Base-by-base conservation (phyloP, 73 alveolate genomes). In the Diophrys sp. region DNA sequence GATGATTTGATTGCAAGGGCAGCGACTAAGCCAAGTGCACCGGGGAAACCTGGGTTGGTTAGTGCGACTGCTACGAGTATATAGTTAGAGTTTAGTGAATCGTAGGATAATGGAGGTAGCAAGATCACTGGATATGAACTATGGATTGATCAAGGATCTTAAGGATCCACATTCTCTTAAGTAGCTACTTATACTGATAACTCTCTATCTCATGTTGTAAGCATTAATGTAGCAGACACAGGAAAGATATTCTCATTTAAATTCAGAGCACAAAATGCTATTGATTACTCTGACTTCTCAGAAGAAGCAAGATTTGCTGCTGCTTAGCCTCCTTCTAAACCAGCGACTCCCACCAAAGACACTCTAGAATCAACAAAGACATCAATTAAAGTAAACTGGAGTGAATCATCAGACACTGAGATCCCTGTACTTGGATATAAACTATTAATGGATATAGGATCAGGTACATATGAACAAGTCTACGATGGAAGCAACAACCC, bases 401-500 rank as follows among this genome's bases (percentile, higher is more conserved):
- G 24, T 23, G 33, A 56, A 32, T 67, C 31, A 1, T 54, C 84
- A 0, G 87, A 68, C 23, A 56, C 29, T 0, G 80, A 76, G 26
- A 77, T 73, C 18, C 34, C 73, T 31, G 71, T 71, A 24, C 8
- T 34, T 2, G 91, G 91, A 26, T 84, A 84, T 57, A 56, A 70
- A 28, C 78, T 78, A 1, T 73, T 69, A 30, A 72, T 78, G 84
- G 91, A 87, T 25, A 57, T 23, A 2, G 87, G 78, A 24, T n/a
- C n/a, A n/a, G n/a, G n/a, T n/a, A n/a, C n/a, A n/a, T n/a, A n/a
- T n/a, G n/a, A n/a, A n/a, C 75, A 27, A 30, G 54, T 87, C 31
- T 87, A 87, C 77, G 71, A 87, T 75, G 94, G 94, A 31, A 55
- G 29, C 54, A 87, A 81, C 77, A 80, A 80, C 74, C 94, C 94